Percentiles rank a stretch among this genome's conserved stretches.
These are phyloP conservation scores for Termitomyces sp. DNA, from an alignment of 768 basidiomycete species.

Conservation along the genomic window DNA sequence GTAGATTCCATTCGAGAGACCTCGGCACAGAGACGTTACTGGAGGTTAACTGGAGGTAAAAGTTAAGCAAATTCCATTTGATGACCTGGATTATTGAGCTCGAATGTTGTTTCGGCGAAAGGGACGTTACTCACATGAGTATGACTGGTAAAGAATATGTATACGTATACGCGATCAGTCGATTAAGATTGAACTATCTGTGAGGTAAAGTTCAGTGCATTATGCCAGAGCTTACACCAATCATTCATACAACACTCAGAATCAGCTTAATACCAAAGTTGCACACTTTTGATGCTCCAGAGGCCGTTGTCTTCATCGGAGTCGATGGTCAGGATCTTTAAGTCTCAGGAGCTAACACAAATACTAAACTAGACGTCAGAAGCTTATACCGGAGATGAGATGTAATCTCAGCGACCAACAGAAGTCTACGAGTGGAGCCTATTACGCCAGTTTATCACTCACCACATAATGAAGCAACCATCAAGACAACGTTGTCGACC, in stretches of 20 bases:
- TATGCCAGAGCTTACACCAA: background rate
- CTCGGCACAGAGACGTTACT: no score
- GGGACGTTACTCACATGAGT: no score
- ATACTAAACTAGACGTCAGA: background rate
- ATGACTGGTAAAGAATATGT: no score
- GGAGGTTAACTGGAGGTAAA: no score
- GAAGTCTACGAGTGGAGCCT: background rate
- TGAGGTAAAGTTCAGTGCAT: background rate
- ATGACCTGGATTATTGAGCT: no score
- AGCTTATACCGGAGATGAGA: background rate
- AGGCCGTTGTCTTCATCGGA: background rate
- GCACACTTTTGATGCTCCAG: no score
- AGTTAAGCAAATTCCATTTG: no score
- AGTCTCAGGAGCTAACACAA: background rate
- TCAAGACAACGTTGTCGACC: background rate
- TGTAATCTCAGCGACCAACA: no score
- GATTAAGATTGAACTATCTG: background rate
- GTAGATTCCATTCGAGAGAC: conserved; percentile 1
- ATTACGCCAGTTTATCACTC: background rate
- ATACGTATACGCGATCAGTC: no score
- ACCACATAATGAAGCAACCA: background rate
- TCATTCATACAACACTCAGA: background rate
- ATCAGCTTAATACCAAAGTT: background rate
- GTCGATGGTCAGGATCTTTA: background rate
- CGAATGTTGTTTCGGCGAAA: no score